These are phyloP conservation scores for Blastocystis sp. DNA, from an alignment of 352 stramenopile species.

Conservation along the genomic window DNA sequence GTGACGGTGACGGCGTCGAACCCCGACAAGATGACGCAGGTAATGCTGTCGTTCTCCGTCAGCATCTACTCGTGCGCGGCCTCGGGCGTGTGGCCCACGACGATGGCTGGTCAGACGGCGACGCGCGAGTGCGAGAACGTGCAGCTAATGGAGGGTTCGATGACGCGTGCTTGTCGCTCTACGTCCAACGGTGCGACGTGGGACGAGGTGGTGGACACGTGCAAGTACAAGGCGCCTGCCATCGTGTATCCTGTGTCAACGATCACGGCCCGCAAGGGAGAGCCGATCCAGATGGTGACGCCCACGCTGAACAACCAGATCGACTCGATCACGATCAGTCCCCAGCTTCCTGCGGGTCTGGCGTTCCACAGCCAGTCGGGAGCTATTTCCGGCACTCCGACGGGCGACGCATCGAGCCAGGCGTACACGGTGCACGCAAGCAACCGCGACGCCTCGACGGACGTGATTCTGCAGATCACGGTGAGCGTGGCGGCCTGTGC, in stretches of 20 bases:
- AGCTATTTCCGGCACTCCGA: slow-evolving; percentile 33
- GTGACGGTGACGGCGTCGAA: slow-evolving; percentile 40
- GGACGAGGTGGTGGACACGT: slow-evolving; percentile 28
- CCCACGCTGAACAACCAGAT: slow-evolving; percentile 36
- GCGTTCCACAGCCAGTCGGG: slow-evolving; percentile 27
- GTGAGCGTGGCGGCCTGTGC: slow-evolving; percentile 16
- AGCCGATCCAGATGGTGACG: slow-evolving; percentile 4
- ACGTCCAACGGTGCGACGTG: background rate
- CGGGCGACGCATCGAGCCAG: background rate
- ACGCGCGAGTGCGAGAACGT: slow-evolving; percentile 24
- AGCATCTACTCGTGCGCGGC: slow-evolving; percentile 6
- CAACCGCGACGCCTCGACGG: background rate
- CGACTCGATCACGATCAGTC: slow-evolving; percentile 48
- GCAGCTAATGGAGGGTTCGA: slow-evolving; percentile 2
- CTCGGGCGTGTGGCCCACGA: slow-evolving; percentile 41
- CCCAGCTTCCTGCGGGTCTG: background rate
- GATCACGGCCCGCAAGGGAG: slow-evolving; percentile 13
- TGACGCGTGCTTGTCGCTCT: background rate
- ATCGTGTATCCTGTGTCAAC: background rate
- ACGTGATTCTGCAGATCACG: slow-evolving; percentile 24
- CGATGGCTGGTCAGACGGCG: slow-evolving; percentile 11
- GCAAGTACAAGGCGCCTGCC: slow-evolving; percentile 47
- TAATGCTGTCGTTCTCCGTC: slow-evolving; percentile 28
- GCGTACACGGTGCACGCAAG: slow-evolving; percentile 12
- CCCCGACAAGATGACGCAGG: slow-evolving; percentile 15